These are phyloP conservation scores for Teratosphaeria gauchensis DNA, from an alignment of 2,329 filamentous ascomycete species.

Conservation along the genomic window DNA sequence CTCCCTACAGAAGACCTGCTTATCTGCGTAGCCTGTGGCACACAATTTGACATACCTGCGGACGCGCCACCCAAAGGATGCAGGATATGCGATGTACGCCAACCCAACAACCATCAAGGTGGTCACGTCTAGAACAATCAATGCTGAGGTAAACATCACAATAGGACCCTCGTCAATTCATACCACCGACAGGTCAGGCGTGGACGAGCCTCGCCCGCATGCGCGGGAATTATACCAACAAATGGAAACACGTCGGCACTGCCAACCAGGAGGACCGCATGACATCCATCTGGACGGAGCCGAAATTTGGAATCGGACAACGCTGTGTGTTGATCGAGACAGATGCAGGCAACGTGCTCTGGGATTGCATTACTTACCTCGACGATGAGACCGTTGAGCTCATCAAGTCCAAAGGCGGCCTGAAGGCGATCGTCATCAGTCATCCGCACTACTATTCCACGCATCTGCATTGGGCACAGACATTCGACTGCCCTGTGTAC, in stretches of 20 bases:
- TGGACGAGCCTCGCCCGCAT: constrained; percentile 51
- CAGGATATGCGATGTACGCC: constrained; percentile 60
- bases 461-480: constrained; percentile 61
- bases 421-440: constrained; percentile 55
- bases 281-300: constrained; percentile 36
- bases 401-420: constrained; percentile 53
- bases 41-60: constrained; percentile 52
- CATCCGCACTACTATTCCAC: constrained; percentile 76
- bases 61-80: constrained; percentile 45
- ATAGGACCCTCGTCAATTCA: constrained; percentile 56
- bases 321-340: constrained; percentile 61
- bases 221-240: constrained; percentile 42
- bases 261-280: constrained; percentile 37
- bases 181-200: constrained; percentile 52
- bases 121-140: background rate
- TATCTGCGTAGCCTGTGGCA: constrained; percentile 61
- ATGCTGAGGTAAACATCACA: background rate
- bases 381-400: constrained; percentile 52
- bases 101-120: background rate
- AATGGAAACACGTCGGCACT: constrained; percentile 33
- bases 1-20: constrained; percentile 31
- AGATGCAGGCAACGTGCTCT: constrained; percentile 60
- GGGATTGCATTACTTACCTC: constrained; percentile 66
- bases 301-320: constrained; percentile 61
- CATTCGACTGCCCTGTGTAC: constrained; percentile 63